A percentile compares a stretch with the other conserved stretches of the same genome.
phyloP scores from a whole-genome alignment of 768 basidiomycete genomes.

The Rhizopogon vulgaris region DNA sequence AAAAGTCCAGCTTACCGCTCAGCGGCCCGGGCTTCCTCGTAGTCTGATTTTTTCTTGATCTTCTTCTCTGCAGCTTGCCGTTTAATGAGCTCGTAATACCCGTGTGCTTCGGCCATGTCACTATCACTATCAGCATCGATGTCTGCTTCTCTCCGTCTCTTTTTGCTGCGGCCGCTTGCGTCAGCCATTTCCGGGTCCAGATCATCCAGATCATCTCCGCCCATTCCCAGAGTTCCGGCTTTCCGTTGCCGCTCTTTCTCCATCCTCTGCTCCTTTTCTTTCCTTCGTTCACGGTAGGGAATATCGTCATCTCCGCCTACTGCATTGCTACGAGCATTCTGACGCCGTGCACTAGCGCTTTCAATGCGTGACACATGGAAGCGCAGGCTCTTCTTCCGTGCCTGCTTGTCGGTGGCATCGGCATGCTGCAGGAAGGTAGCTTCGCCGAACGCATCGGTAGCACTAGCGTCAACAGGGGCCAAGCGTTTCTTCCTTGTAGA shows the following conservation, averaged over 20 bases:
- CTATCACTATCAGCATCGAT: constrained; percentile 36
- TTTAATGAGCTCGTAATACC: constrained; percentile 91
- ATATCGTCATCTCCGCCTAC: constrained; percentile 93
- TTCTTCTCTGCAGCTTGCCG: constrained; percentile 64
- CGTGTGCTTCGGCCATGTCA: constrained; percentile 49
- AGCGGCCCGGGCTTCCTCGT: constrained; percentile 58
- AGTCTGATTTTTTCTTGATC: constrained; percentile 72
- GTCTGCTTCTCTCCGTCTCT: constrained; percentile 27
- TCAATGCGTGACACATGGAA: constrained; percentile 95
- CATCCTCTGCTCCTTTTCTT: constrained; percentile 50
- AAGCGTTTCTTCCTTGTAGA: constrained; percentile 20
- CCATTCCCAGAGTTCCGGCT: constrained; percentile 33
- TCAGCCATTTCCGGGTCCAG: constrained; percentile 36
- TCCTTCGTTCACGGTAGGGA: constrained; percentile 75
- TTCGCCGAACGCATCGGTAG: constrained; percentile 60
- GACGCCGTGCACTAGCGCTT: constrained; percentile 67
- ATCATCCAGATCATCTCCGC: constrained; percentile 65
- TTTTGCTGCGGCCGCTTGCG: constrained; percentile 28
- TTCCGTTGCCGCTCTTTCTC: constrained; percentile 41
- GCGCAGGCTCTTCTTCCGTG: constrained; percentile 74
- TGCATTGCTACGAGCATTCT: constrained; percentile 63
- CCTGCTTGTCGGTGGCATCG: constrained; percentile 80
- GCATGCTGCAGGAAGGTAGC: constrained; percentile 56
- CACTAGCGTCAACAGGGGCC: constrained; percentile 4
- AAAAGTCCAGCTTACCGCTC: constrained; percentile 42